Conservation (phyloP, 768 basidiomycete genomes). For the Multifurca ochricompacta region DNA sequence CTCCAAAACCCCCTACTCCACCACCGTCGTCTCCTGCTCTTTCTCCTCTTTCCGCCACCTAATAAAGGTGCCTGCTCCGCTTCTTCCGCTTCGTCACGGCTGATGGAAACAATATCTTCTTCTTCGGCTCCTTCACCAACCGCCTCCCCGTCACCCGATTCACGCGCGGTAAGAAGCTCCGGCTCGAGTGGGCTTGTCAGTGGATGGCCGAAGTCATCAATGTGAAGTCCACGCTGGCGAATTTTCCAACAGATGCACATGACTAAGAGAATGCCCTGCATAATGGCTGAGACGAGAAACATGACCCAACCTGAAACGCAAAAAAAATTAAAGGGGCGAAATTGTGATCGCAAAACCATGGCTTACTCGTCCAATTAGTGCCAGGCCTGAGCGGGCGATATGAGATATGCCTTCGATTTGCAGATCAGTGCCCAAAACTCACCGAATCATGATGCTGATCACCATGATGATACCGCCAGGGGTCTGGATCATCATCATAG, state of each 20-base stretch:
- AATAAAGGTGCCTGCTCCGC: conserved; percentile 8
- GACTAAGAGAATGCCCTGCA: conserved; percentile 73
- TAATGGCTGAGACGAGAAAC: conserved; percentile 71
- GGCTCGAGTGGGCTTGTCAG: conserved; percentile 25
- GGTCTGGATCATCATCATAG: conserved; percentile 93
- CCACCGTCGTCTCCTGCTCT: conserved; percentile 2
- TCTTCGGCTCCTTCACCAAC: conserved; percentile 21
- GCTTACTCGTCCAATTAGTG: conserved; percentile 78
- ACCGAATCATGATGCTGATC: conserved; percentile 66
- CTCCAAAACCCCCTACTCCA: conserved; percentile 5
- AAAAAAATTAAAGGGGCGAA: background rate
- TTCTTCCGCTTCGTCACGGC: conserved; percentile 6
- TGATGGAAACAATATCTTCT: conserved; percentile 10
- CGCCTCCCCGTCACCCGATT: conserved; percentile 15
- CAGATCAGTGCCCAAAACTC: conserved; percentile 19
- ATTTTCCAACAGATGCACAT: conserved; percentile 86
- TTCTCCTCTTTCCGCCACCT: conserved; percentile 3
- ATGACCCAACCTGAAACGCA: conserved; percentile 60
- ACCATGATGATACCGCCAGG: conserved; percentile 89
- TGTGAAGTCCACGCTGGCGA: conserved; percentile 61
- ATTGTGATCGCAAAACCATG: background rate
- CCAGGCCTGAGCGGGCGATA: conserved; percentile 46
- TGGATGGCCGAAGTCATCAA: conserved; percentile 86
- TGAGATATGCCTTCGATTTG: background rate
- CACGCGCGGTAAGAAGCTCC: conserved; percentile 10